Percentiles rank a stretch among this genome's conserved stretches.
These are phyloP conservation scores for Pulveroboletus sp. DNA, from an alignment of 768 basidiomycete genomes.

Conservation along the genomic window DNA sequence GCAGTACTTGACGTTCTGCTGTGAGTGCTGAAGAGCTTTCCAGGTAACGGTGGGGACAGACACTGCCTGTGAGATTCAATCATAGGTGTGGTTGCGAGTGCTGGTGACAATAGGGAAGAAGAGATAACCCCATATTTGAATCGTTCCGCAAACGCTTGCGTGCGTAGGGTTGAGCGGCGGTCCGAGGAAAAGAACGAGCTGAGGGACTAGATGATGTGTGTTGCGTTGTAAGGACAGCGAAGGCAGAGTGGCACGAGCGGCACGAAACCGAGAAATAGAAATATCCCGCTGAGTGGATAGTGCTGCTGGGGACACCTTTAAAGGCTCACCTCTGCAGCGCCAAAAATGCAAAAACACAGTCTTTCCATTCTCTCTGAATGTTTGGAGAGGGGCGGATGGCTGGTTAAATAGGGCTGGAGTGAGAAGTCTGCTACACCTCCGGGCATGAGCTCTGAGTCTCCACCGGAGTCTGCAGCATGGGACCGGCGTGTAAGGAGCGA, in stretches of 20 bases:
- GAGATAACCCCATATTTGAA: slow-evolving; percentile 85
- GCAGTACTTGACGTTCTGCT: slow-evolving; percentile 42
- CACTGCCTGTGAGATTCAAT: slow-evolving; percentile 29
- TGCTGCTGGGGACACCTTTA: slow-evolving; percentile 10
- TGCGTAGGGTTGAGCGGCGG: slow-evolving; percentile 30
- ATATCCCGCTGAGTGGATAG: slow-evolving; percentile 8
- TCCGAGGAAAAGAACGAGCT: slow-evolving; percentile 34
- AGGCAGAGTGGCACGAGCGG: background rate
- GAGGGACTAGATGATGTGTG: slow-evolving; percentile 32
- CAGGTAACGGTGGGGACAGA: slow-evolving; percentile 40
- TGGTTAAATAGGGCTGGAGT: slow-evolving; percentile 16
- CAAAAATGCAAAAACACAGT: slow-evolving; percentile 22
- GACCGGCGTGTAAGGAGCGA: slow-evolving; percentile 9
- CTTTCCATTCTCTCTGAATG: slow-evolving; percentile 26
- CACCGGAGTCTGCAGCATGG: slow-evolving; percentile 50
- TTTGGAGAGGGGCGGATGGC: slow-evolving; percentile 3
- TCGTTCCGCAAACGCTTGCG: slow-evolving; percentile 61
- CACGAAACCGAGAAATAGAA: background rate
- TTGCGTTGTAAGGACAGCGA: slow-evolving; percentile 8
- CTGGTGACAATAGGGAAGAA: slow-evolving; percentile 64
- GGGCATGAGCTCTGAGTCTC: slow-evolving; percentile 52
- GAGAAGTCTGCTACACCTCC: slow-evolving; percentile 42
- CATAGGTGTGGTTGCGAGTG: slow-evolving; percentile 41
- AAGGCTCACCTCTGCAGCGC: slow-evolving; percentile 35
- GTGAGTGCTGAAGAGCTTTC: slow-evolving; percentile 35